Evolutionary conservation across 768 basidiomycete genomes (phyloP), one percentile per base, ranked within the genome.

Genomic region (Fibroporia radiculosa): DNA sequence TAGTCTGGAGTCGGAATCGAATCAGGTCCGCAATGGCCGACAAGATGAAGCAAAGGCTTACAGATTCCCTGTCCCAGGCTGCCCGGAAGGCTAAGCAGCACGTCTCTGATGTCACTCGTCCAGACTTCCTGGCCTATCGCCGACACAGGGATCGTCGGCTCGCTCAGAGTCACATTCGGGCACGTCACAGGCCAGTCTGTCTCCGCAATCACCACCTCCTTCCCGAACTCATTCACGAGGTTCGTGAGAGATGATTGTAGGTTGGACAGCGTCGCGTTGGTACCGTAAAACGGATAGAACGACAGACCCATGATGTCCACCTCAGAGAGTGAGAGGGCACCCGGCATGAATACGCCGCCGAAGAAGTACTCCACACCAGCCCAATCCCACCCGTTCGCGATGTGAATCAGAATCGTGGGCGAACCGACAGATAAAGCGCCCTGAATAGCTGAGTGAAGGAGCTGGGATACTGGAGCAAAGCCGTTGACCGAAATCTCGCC

Each of bases 201-300:
- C 59, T 81, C 80, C 5, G 77, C 78, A 16, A 80, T 71, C 60
- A 80, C 72, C 37, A 81, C 40, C n/a, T 71, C 72, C 67, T 82
- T 79, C 33, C 61, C 64, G 44, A 66, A 73, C 37, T 65, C 68
- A 41, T 68, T 72, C 5, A 73, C 71, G 42, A 77, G 63, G 27
- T 66, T 68, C 33, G 70, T 72, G 54, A 82, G 63, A 40, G 73
- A 76, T 11, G 71, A 68, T 47, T 73, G 56, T 27, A 82, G 67
- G 4, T 66, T 69, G 33, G 58, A 48, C n/a, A 71, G 60, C 6
- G 77, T 80, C n/a, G 80, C 79, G 16, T 68, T 66, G 4, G 74
- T 69, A 33, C 70, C 74, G 51, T 80, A 80, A 64, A 78, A 81
- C 1, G 79, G 79, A 51, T 81, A 82, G 63, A 79, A 79, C 10